A percentile compares a stretch with the other conserved stretches of the same genome.
These are phyloP conservation scores for Globisporangium canariense DNA, from an alignment of 352 stramenopile genomes.

Conservation along the genomic window DNA sequence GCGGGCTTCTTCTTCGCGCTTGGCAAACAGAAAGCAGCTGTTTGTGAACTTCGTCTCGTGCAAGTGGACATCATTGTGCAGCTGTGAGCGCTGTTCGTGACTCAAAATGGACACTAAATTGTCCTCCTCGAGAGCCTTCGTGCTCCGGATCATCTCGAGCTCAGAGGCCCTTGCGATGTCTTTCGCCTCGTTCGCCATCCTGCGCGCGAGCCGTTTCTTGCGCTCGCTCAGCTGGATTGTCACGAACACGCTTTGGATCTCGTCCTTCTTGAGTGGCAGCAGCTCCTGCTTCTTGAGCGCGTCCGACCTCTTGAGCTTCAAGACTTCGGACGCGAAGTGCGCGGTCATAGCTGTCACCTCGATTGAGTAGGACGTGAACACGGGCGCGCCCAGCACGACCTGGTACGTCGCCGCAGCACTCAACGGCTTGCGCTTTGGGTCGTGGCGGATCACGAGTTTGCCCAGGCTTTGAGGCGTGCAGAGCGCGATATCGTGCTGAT, in stretches of 20 bases:
- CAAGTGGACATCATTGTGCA: conserved; percentile 36
- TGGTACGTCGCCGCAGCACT: conserved; percentile 55
- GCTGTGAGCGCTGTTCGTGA: conserved; percentile 35
- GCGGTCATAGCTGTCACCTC: conserved; percentile 47
- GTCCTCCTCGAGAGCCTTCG: conserved; percentile 49
- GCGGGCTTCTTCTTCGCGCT: conserved; percentile 65
- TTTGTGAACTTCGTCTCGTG: conserved; percentile 52
- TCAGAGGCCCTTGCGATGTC: conserved; percentile 42
- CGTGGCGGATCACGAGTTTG: conserved; percentile 61
- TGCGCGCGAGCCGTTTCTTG: conserved; percentile 51
- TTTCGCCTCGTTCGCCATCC: conserved; percentile 47
- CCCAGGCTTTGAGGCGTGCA: conserved; percentile 66
- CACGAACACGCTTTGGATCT: conserved; percentile 64
- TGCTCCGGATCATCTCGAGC: conserved; percentile 44
- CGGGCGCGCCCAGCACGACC: conserved; percentile 66
- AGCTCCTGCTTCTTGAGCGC: conserved; percentile 69
- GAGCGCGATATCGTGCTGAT: conserved; percentile 46
- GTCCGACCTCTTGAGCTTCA: conserved; percentile 47
- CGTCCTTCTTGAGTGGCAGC: conserved; percentile 47
- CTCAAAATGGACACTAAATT: conserved; percentile 31
- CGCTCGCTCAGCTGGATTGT: conserved; percentile 68
- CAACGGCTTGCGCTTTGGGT: conserved; percentile 50
- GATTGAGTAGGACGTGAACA: conserved; percentile 68
- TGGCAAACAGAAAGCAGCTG: conserved; percentile 63
- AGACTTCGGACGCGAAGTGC: conserved; percentile 39